Evolutionary conservation across 345 rosid genomes (phyloP).

Genomic region (Psidium guajava): DNA sequence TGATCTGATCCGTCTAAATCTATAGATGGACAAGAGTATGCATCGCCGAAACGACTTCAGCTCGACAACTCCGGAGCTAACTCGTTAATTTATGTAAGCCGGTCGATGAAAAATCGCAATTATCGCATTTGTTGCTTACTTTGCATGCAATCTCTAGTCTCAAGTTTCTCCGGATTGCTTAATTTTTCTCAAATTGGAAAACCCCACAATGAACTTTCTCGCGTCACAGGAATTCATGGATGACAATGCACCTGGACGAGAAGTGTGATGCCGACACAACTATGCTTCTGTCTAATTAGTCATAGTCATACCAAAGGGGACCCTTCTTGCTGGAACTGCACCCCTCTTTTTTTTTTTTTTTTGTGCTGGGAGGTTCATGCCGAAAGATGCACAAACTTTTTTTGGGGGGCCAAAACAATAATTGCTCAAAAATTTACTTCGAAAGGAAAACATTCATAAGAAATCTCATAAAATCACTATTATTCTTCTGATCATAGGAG

Average conservation of each 20-base stretch:
- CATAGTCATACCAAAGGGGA: constrained; percentile 2
- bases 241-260: not conserved
- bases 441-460: not conserved
- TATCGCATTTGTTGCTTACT: not conserved
- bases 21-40: not conserved
- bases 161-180: not conserved
- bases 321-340: not conserved
- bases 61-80: not conserved
- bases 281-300: not conserved
- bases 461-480: not conserved
- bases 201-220: not conserved
- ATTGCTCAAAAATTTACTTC: not conserved
- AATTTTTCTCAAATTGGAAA: not conserved
- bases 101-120: not conserved
- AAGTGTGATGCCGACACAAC: not conserved
- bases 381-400: constrained; percentile 5
- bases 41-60: not conserved
- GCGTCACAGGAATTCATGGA: not conserved
- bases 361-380: not conserved
- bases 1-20: not conserved
- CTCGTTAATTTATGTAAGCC: not conserved
- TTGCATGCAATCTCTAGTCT: not conserved
- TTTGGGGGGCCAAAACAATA: not conserved
- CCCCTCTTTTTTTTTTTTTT: no score
- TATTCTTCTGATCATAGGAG: not conserved